Percentiles rank a stretch among this genome's conserved stretches.
Evolutionary conservation across 1,284 basidiomycete genomes (phyloP).

Genomic region (Cryptococcus hybrid): DNA sequence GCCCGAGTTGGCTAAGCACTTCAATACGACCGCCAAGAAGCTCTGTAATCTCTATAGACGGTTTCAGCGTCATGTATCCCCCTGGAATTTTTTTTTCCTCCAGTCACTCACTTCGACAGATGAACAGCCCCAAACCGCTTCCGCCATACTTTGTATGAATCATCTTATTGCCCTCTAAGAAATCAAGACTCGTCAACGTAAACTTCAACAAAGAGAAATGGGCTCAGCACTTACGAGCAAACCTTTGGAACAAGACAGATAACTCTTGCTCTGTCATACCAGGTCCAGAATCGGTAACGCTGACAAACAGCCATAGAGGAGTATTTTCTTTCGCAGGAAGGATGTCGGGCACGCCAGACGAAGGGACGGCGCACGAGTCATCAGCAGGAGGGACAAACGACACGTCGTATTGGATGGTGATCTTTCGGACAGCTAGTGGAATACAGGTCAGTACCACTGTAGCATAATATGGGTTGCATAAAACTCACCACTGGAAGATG

Average conservation of each 20-base stretch:
- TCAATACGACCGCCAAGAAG: conserved; percentile 45
- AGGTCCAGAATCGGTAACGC: conserved; percentile 47
- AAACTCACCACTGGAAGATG: conserved; percentile 18
- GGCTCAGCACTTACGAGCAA: conserved; percentile 29
- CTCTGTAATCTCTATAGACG: conserved; percentile 35
- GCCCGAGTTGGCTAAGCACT: conserved; percentile 35
- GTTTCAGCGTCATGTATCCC: conserved; percentile 6
- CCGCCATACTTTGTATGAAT: conserved; percentile 49
- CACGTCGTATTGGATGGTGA: conserved; percentile 39
- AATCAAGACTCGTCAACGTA: background rate
- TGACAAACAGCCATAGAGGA: conserved; percentile 40
- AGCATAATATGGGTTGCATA: background rate
- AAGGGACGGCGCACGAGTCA: conserved; percentile 31
- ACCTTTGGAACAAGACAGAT: conserved; percentile 43
- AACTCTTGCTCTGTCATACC: conserved; percentile 42
- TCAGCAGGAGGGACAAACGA: conserved; percentile 34
- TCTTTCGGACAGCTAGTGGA: conserved; percentile 20
- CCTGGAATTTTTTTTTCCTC: background rate
- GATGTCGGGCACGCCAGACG: conserved; percentile 5
- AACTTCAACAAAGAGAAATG: no score
- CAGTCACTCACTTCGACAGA: conserved; percentile 33
- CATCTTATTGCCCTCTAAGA: conserved; percentile 42
- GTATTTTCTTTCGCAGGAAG: conserved; percentile 31
- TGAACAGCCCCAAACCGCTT: conserved; percentile 47
- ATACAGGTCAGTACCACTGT: background rate